Conservation (phyloP, 176 grass and related monocot species). For the Pharus latifolius region DNA sequence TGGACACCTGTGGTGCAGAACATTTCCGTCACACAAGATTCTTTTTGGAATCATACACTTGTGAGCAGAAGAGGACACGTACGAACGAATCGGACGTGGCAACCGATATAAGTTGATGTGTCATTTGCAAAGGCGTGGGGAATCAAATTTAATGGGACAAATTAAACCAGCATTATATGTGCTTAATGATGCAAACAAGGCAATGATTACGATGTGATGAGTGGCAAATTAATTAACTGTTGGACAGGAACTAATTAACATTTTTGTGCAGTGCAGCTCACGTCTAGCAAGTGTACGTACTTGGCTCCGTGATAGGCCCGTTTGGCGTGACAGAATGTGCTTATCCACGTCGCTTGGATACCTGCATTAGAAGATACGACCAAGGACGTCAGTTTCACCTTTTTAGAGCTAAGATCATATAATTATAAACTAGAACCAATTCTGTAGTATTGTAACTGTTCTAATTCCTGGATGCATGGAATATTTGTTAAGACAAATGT, state of each 20-base stretch:
- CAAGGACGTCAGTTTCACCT: not conserved
- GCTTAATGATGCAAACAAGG: not conserved
- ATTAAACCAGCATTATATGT: not conserved
- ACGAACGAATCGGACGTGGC: constrained; percentile 24
- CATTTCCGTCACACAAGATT: no score
- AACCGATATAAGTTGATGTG: constrained; percentile 20
- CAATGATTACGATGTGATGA: constrained; percentile 19
- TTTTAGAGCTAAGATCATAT: not conserved
- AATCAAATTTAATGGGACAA: constrained; percentile 9
- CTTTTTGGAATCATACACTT: not conserved
- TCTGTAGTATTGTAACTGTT: not conserved
- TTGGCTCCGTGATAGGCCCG: constrained; percentile 64
- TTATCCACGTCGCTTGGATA: constrained; percentile 79
- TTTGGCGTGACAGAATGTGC: constrained; percentile 70
- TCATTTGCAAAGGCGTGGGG: constrained; percentile 2
- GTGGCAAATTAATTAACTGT: not conserved
- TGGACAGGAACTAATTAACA: not conserved
- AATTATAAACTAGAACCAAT: not conserved
- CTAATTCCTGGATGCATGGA: not conserved
- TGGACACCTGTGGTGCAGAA: constrained; percentile 66
- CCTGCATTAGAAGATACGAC: constrained; percentile 29
- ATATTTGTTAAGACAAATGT: constrained; percentile 13
- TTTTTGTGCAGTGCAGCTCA: constrained; percentile 4
- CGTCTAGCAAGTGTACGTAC: constrained; percentile 24
- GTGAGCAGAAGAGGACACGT: not conserved